Evolutionary conservation across 768 basidiomycete species (phyloP), one percentile per base, ranked within the genome.

Genomic region (Filobasidium floriforme): DNA sequence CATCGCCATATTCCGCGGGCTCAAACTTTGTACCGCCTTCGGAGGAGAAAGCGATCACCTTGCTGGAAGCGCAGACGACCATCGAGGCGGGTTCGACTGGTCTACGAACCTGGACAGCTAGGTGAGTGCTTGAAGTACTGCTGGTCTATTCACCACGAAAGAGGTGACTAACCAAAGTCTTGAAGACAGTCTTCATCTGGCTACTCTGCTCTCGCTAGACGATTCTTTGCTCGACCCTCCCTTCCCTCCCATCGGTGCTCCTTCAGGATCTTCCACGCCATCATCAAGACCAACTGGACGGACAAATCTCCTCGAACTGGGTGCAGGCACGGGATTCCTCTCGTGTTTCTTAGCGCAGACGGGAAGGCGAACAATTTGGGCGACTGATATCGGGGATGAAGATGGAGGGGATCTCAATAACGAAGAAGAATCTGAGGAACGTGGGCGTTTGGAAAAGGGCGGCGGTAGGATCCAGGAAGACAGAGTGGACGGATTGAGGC

Each of bases 81-180:
- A 71, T 78, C 26, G 74, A 76, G 65, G 73, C 71, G 32, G 77
- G 77, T 24, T 76, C 75, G 18, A 78, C 77, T 0, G 77, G 77
- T n/a, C 63, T 78, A 52, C 41, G 77, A 22, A 78, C 77, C 19
- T 78, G 77, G 77, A 69, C 68, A 18, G 65, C 68, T 12, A 66
- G 65, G 68, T 62, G 28, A 19, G 41, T 18, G 43, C 41, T 22
- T 24, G n/a, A n/a, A n/a, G n/a, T n/a, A n/a, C n/a, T n/a, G n/a
- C n/a, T n/a, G n/a, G n/a, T n/a, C n/a, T n/a, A n/a, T 40, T 68
- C 44, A 44, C 49, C 46, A 14, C 14, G 14, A 3, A 22, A 49
- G 15, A 15, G 14, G 4, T 5, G 46, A 49, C 22, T 14, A 49
- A 5, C 46, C 7, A 26, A 57, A 57, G 26, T 40, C 49, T 28